These are phyloP conservation scores for Diplotaxis tenuifolia DNA, from an alignment of 345 rosid species.

Conservation along the genomic window DNA sequence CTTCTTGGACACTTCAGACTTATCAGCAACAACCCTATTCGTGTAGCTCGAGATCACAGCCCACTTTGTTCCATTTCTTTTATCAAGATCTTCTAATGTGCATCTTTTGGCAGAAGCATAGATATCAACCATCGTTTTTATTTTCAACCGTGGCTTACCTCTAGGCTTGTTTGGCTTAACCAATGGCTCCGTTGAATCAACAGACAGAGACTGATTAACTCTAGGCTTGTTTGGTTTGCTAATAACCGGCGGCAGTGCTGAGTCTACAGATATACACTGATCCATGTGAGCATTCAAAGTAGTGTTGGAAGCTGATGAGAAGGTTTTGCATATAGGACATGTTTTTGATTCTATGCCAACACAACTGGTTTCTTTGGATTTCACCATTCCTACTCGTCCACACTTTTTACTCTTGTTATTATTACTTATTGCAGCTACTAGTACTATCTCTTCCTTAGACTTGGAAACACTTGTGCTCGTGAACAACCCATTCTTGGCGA, in stretches of 20 bases:
- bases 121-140: constrained; percentile 75
- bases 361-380: constrained; percentile 56
- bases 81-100: constrained; percentile 88
- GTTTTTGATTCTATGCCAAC: constrained; percentile 48
- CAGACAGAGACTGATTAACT: constrained; percentile 78
- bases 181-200: constrained; percentile 61
- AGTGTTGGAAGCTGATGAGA: constrained; percentile 94
- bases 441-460: constrained; percentile 45
- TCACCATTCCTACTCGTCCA: constrained; percentile 50
- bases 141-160: constrained; percentile 67
- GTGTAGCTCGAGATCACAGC: constrained; percentile 41
- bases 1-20: constrained; percentile 44
- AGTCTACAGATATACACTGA: constrained; percentile 84
- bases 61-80: constrained; percentile 67
- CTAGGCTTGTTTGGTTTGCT: constrained; percentile 58
- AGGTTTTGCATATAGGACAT: constrained; percentile 98
- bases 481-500: constrained; percentile 55
- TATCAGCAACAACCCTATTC: constrained; percentile 37
- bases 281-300: constrained; percentile 99
- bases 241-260: constrained; percentile 54
- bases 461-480: constrained; percentile 55
- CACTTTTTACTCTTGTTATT: constrained; percentile 47
- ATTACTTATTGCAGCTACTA: constrained; percentile 36
- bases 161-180: constrained; percentile 60
- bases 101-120: constrained; percentile 65